Conservation (phyloP, 2,329 filamentous ascomycete genomes). For the Kalmusia sp. region DNA sequence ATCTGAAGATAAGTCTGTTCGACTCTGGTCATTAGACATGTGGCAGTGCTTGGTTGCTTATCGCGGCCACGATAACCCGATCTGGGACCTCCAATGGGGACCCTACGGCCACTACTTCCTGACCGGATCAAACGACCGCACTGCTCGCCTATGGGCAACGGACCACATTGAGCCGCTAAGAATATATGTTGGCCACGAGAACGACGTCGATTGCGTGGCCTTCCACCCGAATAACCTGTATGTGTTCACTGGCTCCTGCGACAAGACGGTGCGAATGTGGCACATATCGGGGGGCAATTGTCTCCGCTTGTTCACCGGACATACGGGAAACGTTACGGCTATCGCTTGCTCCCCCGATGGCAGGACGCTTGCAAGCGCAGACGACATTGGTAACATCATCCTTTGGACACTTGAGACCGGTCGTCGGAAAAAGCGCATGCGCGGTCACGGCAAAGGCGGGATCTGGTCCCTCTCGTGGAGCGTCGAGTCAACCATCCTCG, state of each 20-base stretch:
- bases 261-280: conserved; percentile 98
- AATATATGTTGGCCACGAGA: conserved; percentile 90
- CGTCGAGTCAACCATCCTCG: conserved; percentile 87
- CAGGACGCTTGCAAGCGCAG: conserved; percentile 88
- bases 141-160: conserved; percentile 88
- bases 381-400: conserved; percentile 86
- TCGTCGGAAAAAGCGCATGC: conserved; percentile 86
- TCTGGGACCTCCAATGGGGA: conserved; percentile 88
- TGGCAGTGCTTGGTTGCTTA: conserved; percentile 95
- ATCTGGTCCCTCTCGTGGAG: conserved; percentile 95
- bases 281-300: conserved; percentile 85
- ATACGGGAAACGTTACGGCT: conserved; percentile 84
- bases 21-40: conserved; percentile 90
- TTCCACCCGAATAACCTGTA: conserved; percentile 97
- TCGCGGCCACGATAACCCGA: conserved; percentile 88
- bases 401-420: conserved; percentile 95
- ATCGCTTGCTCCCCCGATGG: conserved; percentile 87
- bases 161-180: conserved; percentile 90
- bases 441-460: conserved; percentile 90
- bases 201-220: conserved; percentile 85
- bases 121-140: conserved; percentile 86
- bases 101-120: conserved; percentile 96
- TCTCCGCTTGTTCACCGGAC: conserved; percentile 90
- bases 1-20: conserved; percentile 85
- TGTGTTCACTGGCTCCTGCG: conserved; percentile 89